phyloP scores from a whole-genome alignment of 345 rosid species.

The Bruguiera sexangula region DNA sequence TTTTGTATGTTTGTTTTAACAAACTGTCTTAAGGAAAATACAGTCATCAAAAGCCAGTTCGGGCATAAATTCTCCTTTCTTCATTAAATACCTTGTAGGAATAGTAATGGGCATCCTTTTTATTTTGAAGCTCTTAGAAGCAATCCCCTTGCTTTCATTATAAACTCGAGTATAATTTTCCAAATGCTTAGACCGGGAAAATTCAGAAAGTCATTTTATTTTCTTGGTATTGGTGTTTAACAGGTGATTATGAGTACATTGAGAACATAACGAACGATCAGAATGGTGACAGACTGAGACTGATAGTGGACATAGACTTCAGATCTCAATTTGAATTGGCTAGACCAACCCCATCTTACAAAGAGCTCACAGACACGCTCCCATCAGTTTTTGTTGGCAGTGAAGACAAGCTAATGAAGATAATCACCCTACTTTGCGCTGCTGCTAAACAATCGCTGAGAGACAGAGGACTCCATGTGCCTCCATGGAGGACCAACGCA shows the following conservation, averaged over 20 bases:
- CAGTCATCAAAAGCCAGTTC: too few species aligned
- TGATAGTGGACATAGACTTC: constrained; percentile 55
- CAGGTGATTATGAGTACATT: constrained; percentile 59
- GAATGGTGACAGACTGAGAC: constrained; percentile 18
- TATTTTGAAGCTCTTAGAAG: too few species aligned
- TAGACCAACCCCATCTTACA: constrained; percentile 48
- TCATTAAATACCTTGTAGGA: too few species aligned
- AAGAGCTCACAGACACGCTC: constrained; percentile 30
- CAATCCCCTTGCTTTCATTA: too few species aligned
- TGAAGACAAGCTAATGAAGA: constrained; percentile 36
- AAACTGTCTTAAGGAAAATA: too few species aligned
- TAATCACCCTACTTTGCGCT: constrained; percentile 42
- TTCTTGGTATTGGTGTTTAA: background rate
- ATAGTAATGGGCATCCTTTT: too few species aligned
- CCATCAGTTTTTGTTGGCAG: constrained; percentile 48
- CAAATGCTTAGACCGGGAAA: background rate
- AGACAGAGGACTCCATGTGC: constrained; percentile 51
- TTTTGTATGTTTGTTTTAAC: too few species aligned
- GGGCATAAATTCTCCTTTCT: too few species aligned
- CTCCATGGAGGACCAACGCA: constrained; percentile 53
- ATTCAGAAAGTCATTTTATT: background rate
- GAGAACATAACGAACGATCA: constrained; percentile 20
- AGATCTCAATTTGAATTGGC: constrained; percentile 60
- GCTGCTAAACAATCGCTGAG: constrained; percentile 48
- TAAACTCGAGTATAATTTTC: background rate